A percentile compares a stretch with the other conserved stretches of the same genome.
These are phyloP conservation scores for Thraustotheca clavata DNA, from an alignment of 352 stramenopile species.

Conservation along the genomic window DNA sequence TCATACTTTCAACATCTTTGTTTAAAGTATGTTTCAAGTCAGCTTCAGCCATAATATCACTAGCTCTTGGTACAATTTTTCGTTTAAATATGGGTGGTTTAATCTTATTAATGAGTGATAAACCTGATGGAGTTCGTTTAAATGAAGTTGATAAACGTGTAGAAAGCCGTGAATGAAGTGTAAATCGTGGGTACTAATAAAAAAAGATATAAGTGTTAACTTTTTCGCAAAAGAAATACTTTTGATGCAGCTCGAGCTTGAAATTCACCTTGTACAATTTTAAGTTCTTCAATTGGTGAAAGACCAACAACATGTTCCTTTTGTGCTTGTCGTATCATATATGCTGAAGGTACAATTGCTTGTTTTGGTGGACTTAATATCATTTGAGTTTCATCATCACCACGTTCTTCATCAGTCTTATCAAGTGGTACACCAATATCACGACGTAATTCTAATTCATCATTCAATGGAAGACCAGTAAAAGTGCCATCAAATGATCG, in stretches of 20 bases:
- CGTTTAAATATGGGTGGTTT: too few species aligned
- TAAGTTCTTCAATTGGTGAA: conserved; percentile 78
- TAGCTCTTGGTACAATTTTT: neutral
- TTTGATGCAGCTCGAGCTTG: conserved; percentile 49
- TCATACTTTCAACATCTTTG: conserved; percentile 18
- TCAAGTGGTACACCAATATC: conserved; percentile 1
- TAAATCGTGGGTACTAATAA: neutral
- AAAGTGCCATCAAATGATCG: neutral
- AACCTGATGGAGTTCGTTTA: neutral
- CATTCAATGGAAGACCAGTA: neutral
- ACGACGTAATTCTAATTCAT: neutral
- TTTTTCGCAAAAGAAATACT: neutral
- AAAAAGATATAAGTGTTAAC: neutral
- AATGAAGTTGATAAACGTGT: neutral
- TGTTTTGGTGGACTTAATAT: neutral
- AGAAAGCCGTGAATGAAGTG: neutral
- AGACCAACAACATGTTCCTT: conserved; percentile 54
- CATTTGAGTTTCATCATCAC: neutral
- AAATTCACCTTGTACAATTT: conserved; percentile 68
- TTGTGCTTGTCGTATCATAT: conserved; percentile 67
- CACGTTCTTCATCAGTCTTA: neutral
- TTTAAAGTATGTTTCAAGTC: conserved; percentile 3
- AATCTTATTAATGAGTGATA: too few species aligned
- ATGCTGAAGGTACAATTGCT: conserved; percentile 29
- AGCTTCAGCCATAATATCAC: neutral